Percentiles rank a stretch among this genome's conserved stretches.
Conservation (phyloP, 345 rosid species). For the Microthlaspi erraticum region DNA sequence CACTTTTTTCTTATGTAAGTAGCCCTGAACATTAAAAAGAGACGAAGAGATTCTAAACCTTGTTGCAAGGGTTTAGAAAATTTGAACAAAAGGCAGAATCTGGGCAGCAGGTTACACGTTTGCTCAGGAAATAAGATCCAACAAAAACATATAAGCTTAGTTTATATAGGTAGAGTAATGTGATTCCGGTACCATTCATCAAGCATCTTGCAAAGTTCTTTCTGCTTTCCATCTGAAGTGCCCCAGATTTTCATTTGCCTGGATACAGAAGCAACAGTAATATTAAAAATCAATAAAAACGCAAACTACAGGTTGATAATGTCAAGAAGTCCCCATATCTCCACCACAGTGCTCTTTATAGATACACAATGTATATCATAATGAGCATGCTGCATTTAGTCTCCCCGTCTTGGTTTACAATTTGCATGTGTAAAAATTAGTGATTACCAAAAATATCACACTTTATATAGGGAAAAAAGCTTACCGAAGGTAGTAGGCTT, state of each 20-base stretch:
- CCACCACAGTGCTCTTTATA: constrained; percentile 1
- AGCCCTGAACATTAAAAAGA: constrained; percentile 60
- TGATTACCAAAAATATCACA: constrained; percentile 25
- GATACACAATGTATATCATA: constrained; percentile 20
- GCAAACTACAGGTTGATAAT: constrained; percentile 7
- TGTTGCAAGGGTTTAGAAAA: neutral
- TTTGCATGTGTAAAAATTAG: constrained; percentile 17
- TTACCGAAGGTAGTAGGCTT: constrained; percentile 73
- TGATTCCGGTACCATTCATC: constrained; percentile 80
- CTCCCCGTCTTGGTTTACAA: constrained; percentile 10
- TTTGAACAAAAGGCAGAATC: constrained; percentile 12
- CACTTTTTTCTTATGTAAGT: constrained; percentile 67
- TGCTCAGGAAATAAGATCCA: constrained; percentile 10
- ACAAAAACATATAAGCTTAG: constrained; percentile 10
- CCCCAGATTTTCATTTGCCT: constrained; percentile 97
- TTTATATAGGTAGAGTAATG: constrained; percentile 34
- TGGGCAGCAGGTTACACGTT: constrained; percentile 2
- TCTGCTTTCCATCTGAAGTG: constrained; percentile 82
- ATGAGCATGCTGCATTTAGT: constrained; percentile 17
- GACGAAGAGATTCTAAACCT: constrained; percentile 9
- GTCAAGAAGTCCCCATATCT: constrained; percentile 6
- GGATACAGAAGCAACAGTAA: constrained; percentile 31
- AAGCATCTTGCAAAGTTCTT: constrained; percentile 83
- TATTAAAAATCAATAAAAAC: neutral
- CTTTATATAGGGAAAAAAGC: constrained; percentile 20